Evolutionary conservation across 805 yeast genomes (phyloP).

Genomic region (Sugiyamaella floridensis): DNA sequence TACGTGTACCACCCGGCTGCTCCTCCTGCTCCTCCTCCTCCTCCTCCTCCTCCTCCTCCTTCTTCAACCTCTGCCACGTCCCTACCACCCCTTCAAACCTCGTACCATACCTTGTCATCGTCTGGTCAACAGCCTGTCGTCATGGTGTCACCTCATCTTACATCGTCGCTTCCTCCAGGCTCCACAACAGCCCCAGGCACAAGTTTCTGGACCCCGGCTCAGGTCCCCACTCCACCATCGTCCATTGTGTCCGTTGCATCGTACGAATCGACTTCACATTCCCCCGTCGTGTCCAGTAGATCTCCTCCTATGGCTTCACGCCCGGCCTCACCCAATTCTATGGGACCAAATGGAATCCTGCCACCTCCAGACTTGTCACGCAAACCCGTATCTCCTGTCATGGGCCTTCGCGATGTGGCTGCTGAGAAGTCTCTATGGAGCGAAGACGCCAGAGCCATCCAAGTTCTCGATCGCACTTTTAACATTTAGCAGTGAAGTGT

Average conservation of each 20-base stretch:
- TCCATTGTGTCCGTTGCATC: background rate
- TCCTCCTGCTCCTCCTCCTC: constrained; percentile 1
- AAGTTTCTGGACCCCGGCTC: background rate
- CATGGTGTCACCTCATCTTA: no score
- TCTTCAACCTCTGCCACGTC: constrained; percentile 4
- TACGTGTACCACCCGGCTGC: background rate
- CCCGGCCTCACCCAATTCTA: constrained; percentile 2
- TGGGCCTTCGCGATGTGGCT: background rate
- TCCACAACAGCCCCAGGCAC: background rate
- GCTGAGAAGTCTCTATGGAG: constrained; percentile 24
- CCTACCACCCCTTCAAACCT: background rate
- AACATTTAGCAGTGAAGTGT: constrained; percentile 10
- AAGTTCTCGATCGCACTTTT: constrained; percentile 26
- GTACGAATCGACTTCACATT: background rate
- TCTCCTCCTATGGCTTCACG: constrained; percentile 5
- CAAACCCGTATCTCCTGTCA: background rate
- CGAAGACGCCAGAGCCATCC: constrained; percentile 29
- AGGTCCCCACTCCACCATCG: constrained; percentile 6
- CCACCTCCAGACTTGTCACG: constrained; percentile 1
- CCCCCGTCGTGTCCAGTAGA: background rate
- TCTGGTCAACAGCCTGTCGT: background rate
- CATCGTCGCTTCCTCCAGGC: background rate
- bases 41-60: background rate
- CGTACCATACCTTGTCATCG: background rate
- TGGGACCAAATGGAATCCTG: background rate